A percentile compares a stretch with the other conserved stretches of the same genome.
Conservation (phyloP, 179 eudicot genomes). For the Amaranthus tricolor region DNA sequence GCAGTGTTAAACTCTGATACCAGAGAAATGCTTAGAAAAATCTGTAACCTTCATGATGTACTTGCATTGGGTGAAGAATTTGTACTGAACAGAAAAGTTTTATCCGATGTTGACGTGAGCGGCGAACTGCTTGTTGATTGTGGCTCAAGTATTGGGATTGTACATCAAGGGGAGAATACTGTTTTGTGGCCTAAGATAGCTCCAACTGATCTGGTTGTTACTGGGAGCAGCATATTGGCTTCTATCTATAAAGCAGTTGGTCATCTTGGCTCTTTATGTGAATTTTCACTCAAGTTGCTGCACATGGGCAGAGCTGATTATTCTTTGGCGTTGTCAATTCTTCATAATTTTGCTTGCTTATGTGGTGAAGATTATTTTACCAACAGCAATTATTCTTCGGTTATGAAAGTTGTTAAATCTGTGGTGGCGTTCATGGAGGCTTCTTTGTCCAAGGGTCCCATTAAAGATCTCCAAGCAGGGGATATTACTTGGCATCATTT, state of each 20-base stretch:
- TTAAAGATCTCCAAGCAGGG: conserved; percentile 17
- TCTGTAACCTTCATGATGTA: conserved; percentile 46
- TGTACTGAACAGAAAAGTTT: conserved; percentile 41
- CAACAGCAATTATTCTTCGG: conserved; percentile 29
- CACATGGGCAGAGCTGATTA: conserved; percentile 33
- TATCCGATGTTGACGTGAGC: conserved; percentile 27
- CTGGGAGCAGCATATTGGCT: conserved; percentile 56
- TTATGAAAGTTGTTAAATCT: conserved; percentile 58
- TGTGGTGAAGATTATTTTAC: conserved; percentile 59
- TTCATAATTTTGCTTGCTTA: conserved; percentile 65
- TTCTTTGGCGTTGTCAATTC: conserved; percentile 43
- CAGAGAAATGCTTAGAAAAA: conserved; percentile 44
- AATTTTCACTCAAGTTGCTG: conserved; percentile 52
- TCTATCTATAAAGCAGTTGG: conserved; percentile 58
- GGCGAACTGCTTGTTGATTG: conserved; percentile 24
- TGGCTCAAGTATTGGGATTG: conserved; percentile 32
- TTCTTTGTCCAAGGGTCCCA: conserved; percentile 18
- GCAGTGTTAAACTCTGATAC: conserved; percentile 54
- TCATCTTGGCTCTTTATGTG: conserved; percentile 49
- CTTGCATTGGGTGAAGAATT: conserved; percentile 62
- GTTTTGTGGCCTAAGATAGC: conserved; percentile 38
- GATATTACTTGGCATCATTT: conserved; percentile 21
- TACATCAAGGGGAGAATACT: conserved; percentile 29
- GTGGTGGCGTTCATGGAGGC: conserved; percentile 48
- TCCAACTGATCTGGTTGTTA: conserved; percentile 46